Evolutionary conservation across 176 grass and related monocot species (phyloP).

Genomic region (Pontederia crassipes): DNA sequence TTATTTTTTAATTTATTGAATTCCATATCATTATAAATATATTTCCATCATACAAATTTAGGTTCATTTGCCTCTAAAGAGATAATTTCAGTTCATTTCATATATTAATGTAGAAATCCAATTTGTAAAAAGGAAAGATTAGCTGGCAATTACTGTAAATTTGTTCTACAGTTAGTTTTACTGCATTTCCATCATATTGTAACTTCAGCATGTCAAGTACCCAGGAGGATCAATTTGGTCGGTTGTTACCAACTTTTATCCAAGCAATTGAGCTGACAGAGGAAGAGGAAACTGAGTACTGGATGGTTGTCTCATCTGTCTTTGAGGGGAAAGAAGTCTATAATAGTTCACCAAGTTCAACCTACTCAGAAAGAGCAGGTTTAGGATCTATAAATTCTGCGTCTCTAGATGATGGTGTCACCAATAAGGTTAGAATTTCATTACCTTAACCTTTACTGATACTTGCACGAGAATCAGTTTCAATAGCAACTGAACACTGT

Average conservation of each 20-base stretch:
- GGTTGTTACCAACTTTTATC: constrained; percentile 81
- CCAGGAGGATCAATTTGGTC: constrained; percentile 98
- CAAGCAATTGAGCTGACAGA: constrained; percentile 88
- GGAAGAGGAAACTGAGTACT: constrained; percentile 83
- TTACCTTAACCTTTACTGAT: neutral
- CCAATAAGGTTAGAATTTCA: constrained; percentile 59
- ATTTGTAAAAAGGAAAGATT: too few species aligned
- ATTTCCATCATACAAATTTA: too few species aligned
- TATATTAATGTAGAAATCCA: too few species aligned
- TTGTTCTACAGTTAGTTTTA: too few species aligned
- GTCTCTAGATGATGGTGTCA: constrained; percentile 48
- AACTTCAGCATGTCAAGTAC: neutral
- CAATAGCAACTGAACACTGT: too few species aligned
- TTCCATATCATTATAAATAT: too few species aligned
- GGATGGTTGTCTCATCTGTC: constrained; percentile 86
- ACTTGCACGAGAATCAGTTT: too few species aligned
- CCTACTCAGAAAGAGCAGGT: constrained; percentile 31
- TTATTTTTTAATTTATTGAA: too few species aligned
- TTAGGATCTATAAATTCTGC: constrained; percentile 30
- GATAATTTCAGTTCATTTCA: too few species aligned
- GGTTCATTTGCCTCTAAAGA: too few species aligned
- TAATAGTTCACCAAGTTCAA: constrained; percentile 33
- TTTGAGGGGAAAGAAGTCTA: constrained; percentile 82
- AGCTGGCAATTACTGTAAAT: too few species aligned
- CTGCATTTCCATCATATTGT: neutral